Conservation (phyloP, 768 basidiomycete genomes). For the Suillus occidentalis region DNA sequence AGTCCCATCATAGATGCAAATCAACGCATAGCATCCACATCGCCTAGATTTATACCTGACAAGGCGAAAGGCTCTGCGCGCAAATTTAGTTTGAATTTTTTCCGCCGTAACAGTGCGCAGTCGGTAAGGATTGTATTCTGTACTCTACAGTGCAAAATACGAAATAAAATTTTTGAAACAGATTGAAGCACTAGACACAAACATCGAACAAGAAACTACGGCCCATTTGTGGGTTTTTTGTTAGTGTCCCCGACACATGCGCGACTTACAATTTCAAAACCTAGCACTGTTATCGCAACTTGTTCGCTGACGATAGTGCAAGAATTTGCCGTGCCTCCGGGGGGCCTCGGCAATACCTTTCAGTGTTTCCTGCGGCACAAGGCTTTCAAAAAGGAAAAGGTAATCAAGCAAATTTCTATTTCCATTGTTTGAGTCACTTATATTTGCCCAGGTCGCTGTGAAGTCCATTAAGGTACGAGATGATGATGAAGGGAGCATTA, state of each 20-base stretch:
- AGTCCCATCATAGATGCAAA: not conserved
- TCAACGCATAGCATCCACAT: not conserved
- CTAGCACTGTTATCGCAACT: not conserved
- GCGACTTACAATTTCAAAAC: not conserved
- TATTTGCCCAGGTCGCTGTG: not conserved
- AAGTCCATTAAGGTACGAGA: constrained; percentile 4
- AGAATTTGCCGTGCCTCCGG: not conserved
- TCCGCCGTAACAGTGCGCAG: not conserved
- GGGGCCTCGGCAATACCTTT: constrained; percentile 1
- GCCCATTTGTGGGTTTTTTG: not conserved
- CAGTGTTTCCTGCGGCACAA: not conserved
- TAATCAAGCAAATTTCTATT: not conserved
- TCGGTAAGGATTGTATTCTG: not conserved
- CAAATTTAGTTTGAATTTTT: not conserved
- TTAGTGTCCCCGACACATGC: not conserved
- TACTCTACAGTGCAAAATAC: not conserved
- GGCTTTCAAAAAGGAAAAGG: not conserved
- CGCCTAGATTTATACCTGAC: not conserved
- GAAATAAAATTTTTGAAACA: not conserved
- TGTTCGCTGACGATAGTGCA: not conserved
- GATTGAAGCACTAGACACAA: not conserved
- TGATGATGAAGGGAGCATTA: not conserved
- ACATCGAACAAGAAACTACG: not conserved
- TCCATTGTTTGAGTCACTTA: not conserved
- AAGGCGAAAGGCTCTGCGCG: not conserved